These are phyloP conservation scores for Stachybotrys echinatus DNA, from an alignment of 2,329 filamentous ascomycete genomes.

Conservation along the genomic window DNA sequence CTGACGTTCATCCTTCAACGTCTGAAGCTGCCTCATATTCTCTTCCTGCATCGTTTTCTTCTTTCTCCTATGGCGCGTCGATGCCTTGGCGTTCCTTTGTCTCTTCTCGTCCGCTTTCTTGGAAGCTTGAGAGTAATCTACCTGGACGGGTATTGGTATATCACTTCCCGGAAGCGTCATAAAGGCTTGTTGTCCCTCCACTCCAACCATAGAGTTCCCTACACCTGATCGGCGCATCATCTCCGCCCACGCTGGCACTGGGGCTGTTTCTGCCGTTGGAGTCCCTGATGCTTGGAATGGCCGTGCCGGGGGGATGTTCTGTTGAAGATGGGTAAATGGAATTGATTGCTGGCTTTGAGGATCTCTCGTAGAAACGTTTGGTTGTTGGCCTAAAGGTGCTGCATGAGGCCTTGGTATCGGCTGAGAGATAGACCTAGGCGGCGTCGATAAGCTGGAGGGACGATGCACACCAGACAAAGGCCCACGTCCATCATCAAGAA, in stretches of 20 bases:
- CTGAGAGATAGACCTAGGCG: conserved; percentile 28
- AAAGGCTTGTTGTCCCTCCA: conserved; percentile 30
- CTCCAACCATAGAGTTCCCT: conserved; percentile 15
- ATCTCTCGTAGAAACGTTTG: conserved; percentile 14
- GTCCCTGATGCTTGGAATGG: conserved; percentile 12
- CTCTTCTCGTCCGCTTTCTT: conserved; percentile 81
- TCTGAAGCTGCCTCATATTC: conserved; percentile 62
- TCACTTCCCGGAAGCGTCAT: conserved; percentile 32
- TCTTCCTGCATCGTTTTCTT: conserved; percentile 79
- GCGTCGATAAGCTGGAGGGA: conserved; percentile 14
- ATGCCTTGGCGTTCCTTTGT: conserved; percentile 79
- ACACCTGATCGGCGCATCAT: conserved; percentile 23
- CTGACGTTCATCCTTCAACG: conserved; percentile 62
- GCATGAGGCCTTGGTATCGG: conserved; percentile 18
- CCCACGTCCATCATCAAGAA: conserved; percentile 17
- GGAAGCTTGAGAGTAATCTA: conserved; percentile 78
- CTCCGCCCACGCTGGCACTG: conserved; percentile 22
- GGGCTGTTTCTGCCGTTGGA: conserved; percentile 13
- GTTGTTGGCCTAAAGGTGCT: conserved; percentile 15
- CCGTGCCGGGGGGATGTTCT: conserved; percentile 13
- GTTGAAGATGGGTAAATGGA: conserved; percentile 9
- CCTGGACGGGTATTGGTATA: conserved; percentile 52
- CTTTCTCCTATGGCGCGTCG: conserved; percentile 73
- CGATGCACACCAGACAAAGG: conserved; percentile 19
- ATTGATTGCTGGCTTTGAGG: conserved; percentile 9